A percentile compares a stretch with the other conserved stretches of the same genome.
phyloP scores from a whole-genome alignment of 2,329 filamentous ascomycete species.

The Colletotrichum costaricense region DNA sequence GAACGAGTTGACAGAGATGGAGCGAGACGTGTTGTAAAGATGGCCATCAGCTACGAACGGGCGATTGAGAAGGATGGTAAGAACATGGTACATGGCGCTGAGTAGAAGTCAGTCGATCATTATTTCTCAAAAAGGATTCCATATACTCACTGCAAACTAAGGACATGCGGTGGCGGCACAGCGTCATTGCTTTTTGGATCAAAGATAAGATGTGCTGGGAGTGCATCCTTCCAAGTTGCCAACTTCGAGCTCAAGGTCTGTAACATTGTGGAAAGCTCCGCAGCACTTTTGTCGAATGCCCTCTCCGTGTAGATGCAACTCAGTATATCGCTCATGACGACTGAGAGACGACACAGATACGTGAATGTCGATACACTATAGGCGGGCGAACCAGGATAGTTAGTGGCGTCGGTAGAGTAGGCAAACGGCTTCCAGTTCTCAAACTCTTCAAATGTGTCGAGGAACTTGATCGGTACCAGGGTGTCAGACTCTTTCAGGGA shows the following conservation, averaged over 20 bases:
- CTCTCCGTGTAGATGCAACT: conserved; percentile 58
- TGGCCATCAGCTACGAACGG: conserved; percentile 64
- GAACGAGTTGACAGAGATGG: conserved; percentile 55
- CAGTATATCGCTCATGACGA: conserved; percentile 58
- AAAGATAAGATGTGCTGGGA: conserved; percentile 56
- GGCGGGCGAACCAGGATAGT: conserved; percentile 48
- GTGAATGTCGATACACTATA: conserved; percentile 57
- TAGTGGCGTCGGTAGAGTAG: conserved; percentile 44
- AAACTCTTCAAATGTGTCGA: conserved; percentile 63
- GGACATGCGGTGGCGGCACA: conserved; percentile 55
- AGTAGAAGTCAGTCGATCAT: neutral
- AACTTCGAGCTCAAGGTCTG: conserved; percentile 53
- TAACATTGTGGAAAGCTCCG: conserved; percentile 49
- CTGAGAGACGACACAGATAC: conserved; percentile 54
- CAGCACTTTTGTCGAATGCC: conserved; percentile 47
- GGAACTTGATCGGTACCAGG: conserved; percentile 57
- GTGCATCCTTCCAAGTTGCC: conserved; percentile 51
- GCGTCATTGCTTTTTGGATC: conserved; percentile 43
- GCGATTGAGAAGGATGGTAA: conserved; percentile 64
- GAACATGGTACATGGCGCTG: conserved; percentile 60
- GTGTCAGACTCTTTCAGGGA: conserved; percentile 58
- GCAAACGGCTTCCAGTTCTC: conserved; percentile 62
- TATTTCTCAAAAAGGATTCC: too few relatives aligned
- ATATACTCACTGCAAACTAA: conserved; percentile 51
- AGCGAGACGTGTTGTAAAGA: conserved; percentile 53